Base-by-base conservation (phyloP, 2,329 filamentous ascomycete genomes). In the Fusarium newnesense region DNA sequence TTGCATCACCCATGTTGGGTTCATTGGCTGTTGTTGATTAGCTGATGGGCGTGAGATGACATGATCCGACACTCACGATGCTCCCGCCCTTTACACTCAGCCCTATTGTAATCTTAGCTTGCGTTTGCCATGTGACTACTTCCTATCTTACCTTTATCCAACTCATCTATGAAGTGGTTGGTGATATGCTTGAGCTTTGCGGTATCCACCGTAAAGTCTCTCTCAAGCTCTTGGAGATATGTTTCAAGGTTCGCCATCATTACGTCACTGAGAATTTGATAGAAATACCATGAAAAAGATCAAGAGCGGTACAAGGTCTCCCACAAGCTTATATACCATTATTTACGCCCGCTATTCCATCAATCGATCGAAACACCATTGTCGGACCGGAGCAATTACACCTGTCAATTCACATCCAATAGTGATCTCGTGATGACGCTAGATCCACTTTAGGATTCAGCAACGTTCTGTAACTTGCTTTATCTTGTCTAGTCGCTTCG, bases 1-100 rank as follows among this genome's bases (percentile, higher is more conserved):
- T n/a, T 66, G 40, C 49, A 42, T 66, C 4, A 66, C 64, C 60
- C 64, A 64, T 9, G 64, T 66, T n/a, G 64, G 64, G n/a, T 65
- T 66, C 64, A 66, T 66, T 1, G 64, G 64, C 44, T 60, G 26
- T 9, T 32, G 1, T 2, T 16, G 16, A 34, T 59, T 24, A 49
- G 56, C 4, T n/a, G 10, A 13, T n/a, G 13, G 4, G 7, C 9
- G 1, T 16, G 9, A 21, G 21, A 26, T 24, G 34, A 8, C 11
- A 28, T 7, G n/a, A 28, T 28, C n/a, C 18, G 3, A 18, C 18
- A 39, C 43, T 52, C 1, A 60, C 57, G 7, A 66, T 66, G 19
- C 34, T 66, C 1, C 64, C 64, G 0, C 64, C 60, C 18, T n/a
- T n/a, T 0, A 66, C 37, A 15, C 64, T 66, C 13, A 66, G 8